Base-by-base conservation (phyloP, 805 yeast species). In the Saturnispora quitensis region DNA sequence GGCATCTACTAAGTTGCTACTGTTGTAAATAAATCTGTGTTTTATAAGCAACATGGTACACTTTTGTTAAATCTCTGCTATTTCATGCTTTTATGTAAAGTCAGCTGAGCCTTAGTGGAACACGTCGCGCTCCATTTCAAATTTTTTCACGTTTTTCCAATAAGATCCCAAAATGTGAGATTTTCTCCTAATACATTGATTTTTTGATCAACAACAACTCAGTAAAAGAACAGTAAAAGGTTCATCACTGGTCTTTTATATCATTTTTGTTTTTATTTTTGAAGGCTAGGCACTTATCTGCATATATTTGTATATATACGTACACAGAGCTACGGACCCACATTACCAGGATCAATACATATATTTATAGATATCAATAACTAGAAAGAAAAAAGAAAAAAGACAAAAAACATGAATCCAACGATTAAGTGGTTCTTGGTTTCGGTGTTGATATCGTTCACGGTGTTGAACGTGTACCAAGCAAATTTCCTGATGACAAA, bases 361-460 rank as follows among this genome's bases (percentile, higher is more conserved):
- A 31, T 31, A 31, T 31, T 31, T 31, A 31, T 31, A 31, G 34
- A 31, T 31, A 31, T 10, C 34, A 31, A 31, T 13, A 31, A 31
- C 13, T 15, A 40, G 33, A 28, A 25, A 22, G 46, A 40, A n/a
- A 13, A 22, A 8, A 25, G 9, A 25, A 25, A 25, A 25, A n/a
- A n/a, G n/a, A n/a, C n/a, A n/a, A 25, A 25, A 25, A 25, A 25
- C 28, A 25, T 49, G 25, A 46, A 46, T 13, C 36, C 25, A 42
- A 42, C 43, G 10, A 8, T 49, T 13, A 49, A 47, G 48, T 25
- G 20, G 45, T 35, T 53, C 8, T 34, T 27, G 57, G 48, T 40
- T 45, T 48, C 51, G 22, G 48, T 55, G 27, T 31, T 50, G 47
- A 33, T 44, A 2, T 46, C 56, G 7, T 50, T 55, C 50, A 35